These are phyloP conservation scores for Aspergillus spinulosporus DNA, from an alignment of 2,329 filamentous ascomycete genomes.

Conservation along the genomic window DNA sequence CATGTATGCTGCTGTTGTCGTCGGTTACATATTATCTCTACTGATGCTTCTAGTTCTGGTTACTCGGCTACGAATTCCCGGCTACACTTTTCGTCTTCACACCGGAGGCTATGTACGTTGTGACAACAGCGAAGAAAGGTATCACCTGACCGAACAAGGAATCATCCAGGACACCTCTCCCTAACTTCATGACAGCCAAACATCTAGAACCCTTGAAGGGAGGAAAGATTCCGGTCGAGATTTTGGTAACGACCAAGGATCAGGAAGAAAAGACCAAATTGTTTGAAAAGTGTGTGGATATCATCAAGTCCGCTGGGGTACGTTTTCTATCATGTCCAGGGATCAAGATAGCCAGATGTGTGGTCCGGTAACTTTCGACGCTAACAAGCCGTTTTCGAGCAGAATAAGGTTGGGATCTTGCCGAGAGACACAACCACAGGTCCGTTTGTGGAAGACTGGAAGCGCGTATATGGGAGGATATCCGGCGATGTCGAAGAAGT, in stretches of 20 bases:
- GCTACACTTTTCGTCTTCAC: conserved; percentile 94
- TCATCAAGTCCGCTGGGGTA: conserved; percentile 84
- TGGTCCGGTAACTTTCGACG: background rate
- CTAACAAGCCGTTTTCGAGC: background rate
- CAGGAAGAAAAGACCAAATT: conserved; percentile 87
- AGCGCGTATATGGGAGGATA: conserved; percentile 72
- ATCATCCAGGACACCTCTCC: background rate
- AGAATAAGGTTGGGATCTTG: conserved; percentile 88
- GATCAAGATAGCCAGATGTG: background rate
- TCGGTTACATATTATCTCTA: background rate
- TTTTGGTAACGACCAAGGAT: conserved; percentile 89
- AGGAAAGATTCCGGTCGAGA: conserved; percentile 88
- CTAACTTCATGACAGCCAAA: conserved; percentile 63
- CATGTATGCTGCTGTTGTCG: conserved; percentile 65
- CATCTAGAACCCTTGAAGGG: conserved; percentile 90
- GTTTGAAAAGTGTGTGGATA: conserved; percentile 78
- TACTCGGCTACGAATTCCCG: conserved; percentile 97
- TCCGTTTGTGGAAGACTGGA: conserved; percentile 96
- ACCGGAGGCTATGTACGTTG: conserved; percentile 79
- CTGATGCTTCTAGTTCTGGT: conserved; percentile 72
- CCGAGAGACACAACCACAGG: conserved; percentile 81
- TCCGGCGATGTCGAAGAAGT: conserved; percentile 86
- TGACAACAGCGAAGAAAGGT: conserved; percentile 98
- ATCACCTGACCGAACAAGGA: conserved; percentile 18
- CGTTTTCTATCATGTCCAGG: conserved; percentile 38